Evolutionary conservation across 164 flowering plant genomes (phyloP).

Genomic region (Sextonia rubra): DNA sequence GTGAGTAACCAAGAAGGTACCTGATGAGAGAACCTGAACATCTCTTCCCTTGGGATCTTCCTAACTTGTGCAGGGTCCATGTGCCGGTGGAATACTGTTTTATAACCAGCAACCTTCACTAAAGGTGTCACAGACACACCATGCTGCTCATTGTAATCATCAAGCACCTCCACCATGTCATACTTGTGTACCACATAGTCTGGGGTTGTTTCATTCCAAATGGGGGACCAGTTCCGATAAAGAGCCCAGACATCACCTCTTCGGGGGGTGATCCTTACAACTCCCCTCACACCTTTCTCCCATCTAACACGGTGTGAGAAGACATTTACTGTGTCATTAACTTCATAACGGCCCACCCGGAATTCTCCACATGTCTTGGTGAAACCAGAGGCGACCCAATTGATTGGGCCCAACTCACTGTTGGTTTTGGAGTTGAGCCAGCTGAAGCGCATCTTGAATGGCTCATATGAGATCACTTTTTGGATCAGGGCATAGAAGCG

Average conservation of each 20-base stretch:
- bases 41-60: conserved; percentile 69
- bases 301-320: conserved; percentile 69
- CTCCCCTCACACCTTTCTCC: conserved; percentile 50
- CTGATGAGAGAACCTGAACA: conserved; percentile 88
- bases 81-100: conserved; percentile 62
- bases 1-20: conserved; percentile 77
- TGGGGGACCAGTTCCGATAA: conserved; percentile 68
- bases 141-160: conserved; percentile 44
- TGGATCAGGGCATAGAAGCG: conserved; percentile 67
- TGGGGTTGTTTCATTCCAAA: conserved; percentile 63
- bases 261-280: conserved; percentile 46
- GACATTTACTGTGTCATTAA: conserved; percentile 42
- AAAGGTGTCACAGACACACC: conserved; percentile 54
- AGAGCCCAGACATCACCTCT: conserved; percentile 78
- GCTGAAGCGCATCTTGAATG: conserved; percentile 61
- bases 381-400: conserved; percentile 66
- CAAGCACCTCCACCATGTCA: conserved; percentile 76
- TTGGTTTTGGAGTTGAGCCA: conserved; percentile 67
- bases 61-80: conserved; percentile 44
- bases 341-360: conserved; percentile 47
- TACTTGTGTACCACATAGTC: conserved; percentile 64
- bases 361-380: conserved; percentile 73
- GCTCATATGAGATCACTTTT: conserved; percentile 45
- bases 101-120: conserved; percentile 70
- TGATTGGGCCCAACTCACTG: conserved; percentile 51